Percentiles rank a stretch among this genome's conserved stretches.
Evolutionary conservation across 192 early-diverging fungal genomes (phyloP).

Genomic region (Lobulomyces angularis): DNA sequence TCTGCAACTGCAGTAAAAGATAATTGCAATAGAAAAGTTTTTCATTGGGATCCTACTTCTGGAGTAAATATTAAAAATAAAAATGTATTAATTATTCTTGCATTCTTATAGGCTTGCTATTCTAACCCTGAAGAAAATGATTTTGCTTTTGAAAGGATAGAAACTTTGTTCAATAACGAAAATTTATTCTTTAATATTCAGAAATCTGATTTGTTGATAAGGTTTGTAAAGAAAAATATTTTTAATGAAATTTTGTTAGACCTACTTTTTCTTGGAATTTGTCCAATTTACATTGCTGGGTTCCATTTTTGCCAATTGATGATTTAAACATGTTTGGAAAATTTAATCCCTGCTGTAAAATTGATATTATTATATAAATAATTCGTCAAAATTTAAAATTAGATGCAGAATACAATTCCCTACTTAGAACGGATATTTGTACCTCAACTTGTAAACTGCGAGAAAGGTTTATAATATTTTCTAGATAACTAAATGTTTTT

Average conservation of each 20-base stretch:
- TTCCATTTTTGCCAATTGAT: slow-evolving; percentile 20
- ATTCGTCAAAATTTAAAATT: not conserved
- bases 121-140: not conserved
- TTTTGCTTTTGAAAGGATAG: slow-evolving; percentile 18
- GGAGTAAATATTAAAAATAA: slow-evolving; percentile 3
- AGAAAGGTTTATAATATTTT: not conserved
- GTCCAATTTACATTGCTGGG: slow-evolving; percentile 16
- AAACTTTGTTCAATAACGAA: slow-evolving; percentile 20
- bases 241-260: slow-evolving; percentile 1
- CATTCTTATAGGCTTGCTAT: slow-evolving; percentile 4
- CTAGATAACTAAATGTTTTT: not conserved
- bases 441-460: slow-evolving; percentile 2
- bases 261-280: slow-evolving; percentile 29
- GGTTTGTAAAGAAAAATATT: slow-evolving; percentile 3
- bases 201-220: slow-evolving; percentile 8
- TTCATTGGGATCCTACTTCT: slow-evolving; percentile 24
- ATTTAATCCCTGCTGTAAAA: not conserved
- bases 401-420: slow-evolving; percentile 2
- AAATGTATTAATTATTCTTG: slow-evolving; percentile 3
- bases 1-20: not conserved
- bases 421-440: slow-evolving; percentile 1
- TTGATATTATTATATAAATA: not conserved
- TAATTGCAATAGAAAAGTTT: slow-evolving; percentile 6
- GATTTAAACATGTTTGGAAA: too few species aligned
- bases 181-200: slow-evolving; percentile 33